Percentiles rank a stretch among this genome's conserved stretches.
These are phyloP conservation scores for Colletotrichum higginsianum DNA, from an alignment of 2,329 filamentous ascomycete genomes.

Conservation along the genomic window DNA sequence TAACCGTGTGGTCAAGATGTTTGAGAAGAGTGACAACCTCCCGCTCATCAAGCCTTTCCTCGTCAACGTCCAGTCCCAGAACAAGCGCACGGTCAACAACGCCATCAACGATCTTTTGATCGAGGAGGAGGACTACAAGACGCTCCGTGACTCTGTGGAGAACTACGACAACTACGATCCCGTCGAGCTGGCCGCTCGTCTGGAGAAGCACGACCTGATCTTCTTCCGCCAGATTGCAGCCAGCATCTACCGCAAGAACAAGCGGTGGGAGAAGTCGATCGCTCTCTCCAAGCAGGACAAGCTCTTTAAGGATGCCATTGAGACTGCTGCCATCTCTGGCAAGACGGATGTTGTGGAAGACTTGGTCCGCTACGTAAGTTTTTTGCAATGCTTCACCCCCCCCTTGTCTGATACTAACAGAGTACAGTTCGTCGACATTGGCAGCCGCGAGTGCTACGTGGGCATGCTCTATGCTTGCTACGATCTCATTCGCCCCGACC, in stretches of 20 bases:
- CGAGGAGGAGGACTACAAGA: slow-evolving; percentile 99
- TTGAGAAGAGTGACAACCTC: slow-evolving; percentile 98
- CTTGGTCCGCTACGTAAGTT: slow-evolving; percentile 93
- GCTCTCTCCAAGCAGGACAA: slow-evolving; percentile 98
- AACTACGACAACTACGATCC: slow-evolving; percentile 99
- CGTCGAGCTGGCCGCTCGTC: slow-evolving; percentile 88
- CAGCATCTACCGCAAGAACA: slow-evolving; percentile 99
- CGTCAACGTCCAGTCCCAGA: slow-evolving; percentile 94
- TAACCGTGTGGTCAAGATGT: slow-evolving; percentile 99
- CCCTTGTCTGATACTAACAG: slow-evolving; percentile 50
- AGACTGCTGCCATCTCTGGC: slow-evolving; percentile 92
- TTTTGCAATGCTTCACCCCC: slow-evolving; percentile 6
- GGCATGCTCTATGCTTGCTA: slow-evolving; percentile 99
- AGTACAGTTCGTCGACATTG: slow-evolving; percentile 94
- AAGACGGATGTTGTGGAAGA: slow-evolving; percentile 97
- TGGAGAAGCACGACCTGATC: slow-evolving; percentile 97
- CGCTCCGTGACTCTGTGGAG: slow-evolving; percentile 94
- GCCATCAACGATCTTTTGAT: slow-evolving; percentile 98
- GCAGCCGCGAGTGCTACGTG: slow-evolving; percentile 99
- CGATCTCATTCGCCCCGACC: slow-evolving; percentile 92
- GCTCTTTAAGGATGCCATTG: slow-evolving; percentile 99
- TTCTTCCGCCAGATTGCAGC: slow-evolving; percentile 99
- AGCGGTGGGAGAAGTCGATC: slow-evolving; percentile 99
- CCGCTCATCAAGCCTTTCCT: slow-evolving; percentile 99
- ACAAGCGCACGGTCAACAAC: slow-evolving; percentile 98